Conservation (phyloP, 139 green algal genomes). For the Chlamydomonas sphaeroides region DNA sequence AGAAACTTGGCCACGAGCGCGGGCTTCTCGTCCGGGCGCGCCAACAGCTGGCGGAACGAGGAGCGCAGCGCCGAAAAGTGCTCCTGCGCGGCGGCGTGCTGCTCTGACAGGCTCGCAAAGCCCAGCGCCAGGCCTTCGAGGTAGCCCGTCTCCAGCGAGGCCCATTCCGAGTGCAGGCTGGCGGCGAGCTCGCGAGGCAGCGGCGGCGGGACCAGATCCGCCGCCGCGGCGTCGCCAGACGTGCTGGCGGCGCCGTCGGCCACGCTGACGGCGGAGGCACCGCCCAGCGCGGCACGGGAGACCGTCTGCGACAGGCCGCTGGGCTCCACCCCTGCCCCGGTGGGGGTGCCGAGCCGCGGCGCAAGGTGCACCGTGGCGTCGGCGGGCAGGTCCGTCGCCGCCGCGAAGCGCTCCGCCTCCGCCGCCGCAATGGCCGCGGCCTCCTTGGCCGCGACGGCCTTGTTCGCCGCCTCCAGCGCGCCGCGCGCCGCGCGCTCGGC, state of each 20-base stretch:
- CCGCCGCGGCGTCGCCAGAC: not conserved
- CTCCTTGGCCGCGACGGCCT: constrained; percentile 60
- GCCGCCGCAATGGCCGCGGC: constrained; percentile 55
- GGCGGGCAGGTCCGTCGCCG: constrained; percentile 34
- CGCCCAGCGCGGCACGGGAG: too few relatives aligned
- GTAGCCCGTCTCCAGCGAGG: constrained; percentile 62
- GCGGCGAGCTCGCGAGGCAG: constrained; percentile 32
- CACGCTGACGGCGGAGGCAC: constrained; percentile 1
- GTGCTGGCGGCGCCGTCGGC: not conserved
- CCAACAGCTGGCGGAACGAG: constrained; percentile 52
- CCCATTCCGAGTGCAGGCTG: constrained; percentile 60
- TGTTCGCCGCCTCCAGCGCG: constrained; percentile 50
- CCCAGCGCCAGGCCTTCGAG: constrained; percentile 54
- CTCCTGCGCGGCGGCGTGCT: constrained; percentile 48
- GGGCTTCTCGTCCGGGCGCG: constrained; percentile 52
- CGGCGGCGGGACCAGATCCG: not conserved
- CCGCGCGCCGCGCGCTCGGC: constrained; percentile 53
- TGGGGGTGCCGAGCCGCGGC: constrained; percentile 13
- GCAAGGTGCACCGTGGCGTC: constrained; percentile 42
- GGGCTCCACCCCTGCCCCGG: not conserved
- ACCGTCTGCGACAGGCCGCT: not conserved
- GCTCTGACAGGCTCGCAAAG: constrained; percentile 59
- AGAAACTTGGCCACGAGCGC: constrained; percentile 63
- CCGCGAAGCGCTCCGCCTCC: constrained; percentile 58
- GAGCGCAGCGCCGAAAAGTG: constrained; percentile 60